A percentile compares a stretch with the other conserved stretches of the same genome.
Evolutionary conservation across 106 monocot genomes (phyloP).

Genomic region (Vanilla planifolia): DNA sequence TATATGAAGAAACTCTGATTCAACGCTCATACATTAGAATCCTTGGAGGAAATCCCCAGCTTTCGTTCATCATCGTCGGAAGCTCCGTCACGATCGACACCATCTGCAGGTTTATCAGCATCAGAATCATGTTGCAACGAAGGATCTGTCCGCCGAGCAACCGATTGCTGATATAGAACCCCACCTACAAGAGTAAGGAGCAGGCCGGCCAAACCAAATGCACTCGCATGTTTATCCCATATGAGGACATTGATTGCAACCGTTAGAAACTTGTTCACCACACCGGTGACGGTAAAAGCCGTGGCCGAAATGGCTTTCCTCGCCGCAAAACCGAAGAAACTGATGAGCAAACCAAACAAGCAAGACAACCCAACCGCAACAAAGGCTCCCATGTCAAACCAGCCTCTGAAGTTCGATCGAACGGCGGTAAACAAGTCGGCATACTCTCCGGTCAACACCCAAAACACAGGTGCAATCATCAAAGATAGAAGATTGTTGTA

Average conservation of each 20-base stretch:
- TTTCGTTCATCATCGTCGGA: slow-evolving; percentile 32
- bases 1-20: not conserved
- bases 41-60: slow-evolving; percentile 16
- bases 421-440: slow-evolving; percentile 45
- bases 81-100: slow-evolving; percentile 13
- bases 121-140: slow-evolving; percentile 14
- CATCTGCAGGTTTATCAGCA: slow-evolving; percentile 11
- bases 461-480: slow-evolving; percentile 73
- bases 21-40: slow-evolving; percentile 36
- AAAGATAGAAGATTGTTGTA: slow-evolving; percentile 86
- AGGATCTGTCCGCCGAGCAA: slow-evolving; percentile 19
- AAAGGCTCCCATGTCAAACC: slow-evolving; percentile 43
- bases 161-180: slow-evolving; percentile 88
- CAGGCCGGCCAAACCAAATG: slow-evolving; percentile 60
- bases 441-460: slow-evolving; percentile 78
- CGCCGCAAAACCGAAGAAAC: slow-evolving; percentile 93
- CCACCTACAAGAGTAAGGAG: slow-evolving; percentile 76
- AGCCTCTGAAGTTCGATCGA: slow-evolving; percentile 15
- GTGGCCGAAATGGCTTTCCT: slow-evolving; percentile 95
- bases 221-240: slow-evolving; percentile 85
- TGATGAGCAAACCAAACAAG: slow-evolving; percentile 77
- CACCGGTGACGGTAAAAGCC: slow-evolving; percentile 85
- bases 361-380: slow-evolving; percentile 72
- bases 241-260: slow-evolving; percentile 83
- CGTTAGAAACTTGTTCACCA: slow-evolving; percentile 89